Conservation (phyloP, 495 filamentous ascomycete genomes). For the Lindgomyces ingoldianus region DNA sequence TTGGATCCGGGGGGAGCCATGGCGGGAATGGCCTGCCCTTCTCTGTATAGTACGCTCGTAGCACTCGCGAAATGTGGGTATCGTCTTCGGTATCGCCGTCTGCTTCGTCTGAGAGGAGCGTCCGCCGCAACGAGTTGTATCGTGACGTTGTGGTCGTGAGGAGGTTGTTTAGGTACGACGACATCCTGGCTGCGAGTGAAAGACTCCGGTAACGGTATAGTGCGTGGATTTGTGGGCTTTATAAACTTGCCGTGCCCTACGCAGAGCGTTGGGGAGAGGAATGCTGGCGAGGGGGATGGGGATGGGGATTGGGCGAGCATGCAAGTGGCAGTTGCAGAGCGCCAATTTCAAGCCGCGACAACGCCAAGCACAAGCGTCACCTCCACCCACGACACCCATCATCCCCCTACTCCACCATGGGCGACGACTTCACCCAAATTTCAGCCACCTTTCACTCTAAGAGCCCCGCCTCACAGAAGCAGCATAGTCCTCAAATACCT, state of each 20-base stretch:
- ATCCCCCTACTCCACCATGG: too few relatives aligned
- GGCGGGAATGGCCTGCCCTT: slow-evolving; percentile 77
- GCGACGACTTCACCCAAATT: too few relatives aligned
- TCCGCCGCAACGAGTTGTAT: slow-evolving; percentile 77
- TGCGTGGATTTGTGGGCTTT: not conserved
- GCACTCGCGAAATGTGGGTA: slow-evolving; percentile 89
- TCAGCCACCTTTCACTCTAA: too few relatives aligned
- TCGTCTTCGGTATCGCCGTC: slow-evolving; percentile 94
- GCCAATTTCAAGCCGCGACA: not conserved
- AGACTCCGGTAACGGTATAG: not conserved
- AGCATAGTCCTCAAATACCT: too few relatives aligned
- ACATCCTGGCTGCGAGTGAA: slow-evolving; percentile 53
- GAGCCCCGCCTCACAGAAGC: too few relatives aligned
- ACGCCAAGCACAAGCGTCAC: too few relatives aligned
- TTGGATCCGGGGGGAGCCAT: slow-evolving; percentile 89
- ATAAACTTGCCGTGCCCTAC: too few relatives aligned
- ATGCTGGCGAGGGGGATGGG: not conserved
- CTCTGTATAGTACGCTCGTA: slow-evolving; percentile 93
- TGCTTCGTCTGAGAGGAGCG: slow-evolving; percentile 72
- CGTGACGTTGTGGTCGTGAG: slow-evolving; percentile 77
- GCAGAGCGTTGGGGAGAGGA: not conserved
- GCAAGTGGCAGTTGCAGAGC: not conserved
- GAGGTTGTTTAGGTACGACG: slow-evolving; percentile 76
- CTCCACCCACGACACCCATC: too few relatives aligned
- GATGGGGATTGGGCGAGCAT: not conserved